These are phyloP conservation scores for Sporopachydermia quercuum DNA, from an alignment of 805 yeast genomes.

Conservation along the genomic window DNA sequence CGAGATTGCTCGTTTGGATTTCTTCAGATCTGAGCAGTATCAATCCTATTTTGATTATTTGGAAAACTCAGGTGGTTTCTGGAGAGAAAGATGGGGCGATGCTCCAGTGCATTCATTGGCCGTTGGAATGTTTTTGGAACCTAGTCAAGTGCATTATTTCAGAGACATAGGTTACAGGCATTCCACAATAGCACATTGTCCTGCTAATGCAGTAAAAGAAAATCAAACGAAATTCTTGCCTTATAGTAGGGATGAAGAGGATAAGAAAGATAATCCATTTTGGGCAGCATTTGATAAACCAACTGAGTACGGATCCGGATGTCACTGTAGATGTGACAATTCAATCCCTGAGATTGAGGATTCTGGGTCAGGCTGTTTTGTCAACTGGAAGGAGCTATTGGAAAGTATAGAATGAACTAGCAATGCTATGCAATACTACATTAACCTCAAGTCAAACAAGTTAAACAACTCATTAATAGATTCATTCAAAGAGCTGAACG, in stretches of 20 bases:
- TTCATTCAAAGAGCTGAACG: no score
- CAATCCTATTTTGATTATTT: constrained; percentile 50
- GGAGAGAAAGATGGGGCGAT: constrained; percentile 93
- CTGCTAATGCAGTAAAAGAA: constrained; percentile 37
- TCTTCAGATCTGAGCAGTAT: constrained; percentile 55
- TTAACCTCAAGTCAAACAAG: no score
- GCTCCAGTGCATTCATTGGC: constrained; percentile 91
- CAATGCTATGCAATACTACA: no score
- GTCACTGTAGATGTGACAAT: constrained; percentile 70
- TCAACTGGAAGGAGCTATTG: background rate
- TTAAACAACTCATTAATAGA: no score
- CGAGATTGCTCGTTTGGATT: constrained; percentile 73
- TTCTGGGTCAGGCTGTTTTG: background rate
- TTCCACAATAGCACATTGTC: constrained; percentile 73
- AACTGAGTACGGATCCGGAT: constrained; percentile 47
- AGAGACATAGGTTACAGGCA: constrained; percentile 87
- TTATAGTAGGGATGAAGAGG: constrained; percentile 20
- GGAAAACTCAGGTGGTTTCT: constrained; percentile 71
- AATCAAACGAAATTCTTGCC: constrained; percentile 27
- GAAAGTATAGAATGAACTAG: background rate
- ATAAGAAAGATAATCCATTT: constrained; percentile 20
- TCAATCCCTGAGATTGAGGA: constrained; percentile 2
- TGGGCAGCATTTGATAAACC: constrained; percentile 25
- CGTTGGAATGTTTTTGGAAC: constrained; percentile 54
- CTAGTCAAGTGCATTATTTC: constrained; percentile 72